Evolutionary conservation across 345 rosid species (phyloP).

Genomic region (Erucastrum elatum): DNA sequence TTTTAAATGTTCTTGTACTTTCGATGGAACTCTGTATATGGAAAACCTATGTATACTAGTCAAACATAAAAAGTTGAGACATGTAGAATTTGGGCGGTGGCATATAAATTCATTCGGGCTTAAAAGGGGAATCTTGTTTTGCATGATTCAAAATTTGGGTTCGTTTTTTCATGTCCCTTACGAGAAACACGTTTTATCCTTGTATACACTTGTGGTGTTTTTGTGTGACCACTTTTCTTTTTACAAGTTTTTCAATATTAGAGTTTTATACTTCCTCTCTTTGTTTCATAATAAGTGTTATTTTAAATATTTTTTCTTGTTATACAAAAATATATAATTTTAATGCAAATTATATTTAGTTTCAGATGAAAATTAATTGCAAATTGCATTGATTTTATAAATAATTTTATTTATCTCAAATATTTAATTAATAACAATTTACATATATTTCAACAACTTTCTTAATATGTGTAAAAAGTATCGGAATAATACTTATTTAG

Average conservation of each 20-base stretch:
- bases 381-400: too few species aligned
- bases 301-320: too few species aligned
- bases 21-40: too few species aligned
- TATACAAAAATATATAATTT: too few species aligned
- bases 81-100: conserved; percentile 29
- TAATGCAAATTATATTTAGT: too few species aligned
- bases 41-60: not conserved
- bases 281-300: too few species aligned
- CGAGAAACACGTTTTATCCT: conserved; percentile 18
- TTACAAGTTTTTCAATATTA: not conserved
- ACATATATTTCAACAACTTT: too few species aligned
- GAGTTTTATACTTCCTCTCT: not conserved
- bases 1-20: not conserved
- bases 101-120: conserved; percentile 12
- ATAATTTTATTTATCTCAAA: too few species aligned
- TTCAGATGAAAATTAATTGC: too few species aligned
- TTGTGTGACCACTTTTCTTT: conserved; percentile 20
- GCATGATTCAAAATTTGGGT: conserved; percentile 25
- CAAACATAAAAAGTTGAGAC: conserved; percentile 5
- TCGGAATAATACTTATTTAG: too few species aligned
- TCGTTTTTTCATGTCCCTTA: not conserved
- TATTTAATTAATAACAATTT: too few species aligned
- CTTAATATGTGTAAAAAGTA: too few species aligned
- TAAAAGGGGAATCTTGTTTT: conserved; percentile 31
- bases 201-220: conserved; percentile 30